Percentiles rank a stretch among this genome's conserved stretches.
These are phyloP conservation scores for Aspergillus heteromorphus DNA, from an alignment of 495 filamentous ascomycete genomes.

Conservation along the genomic window DNA sequence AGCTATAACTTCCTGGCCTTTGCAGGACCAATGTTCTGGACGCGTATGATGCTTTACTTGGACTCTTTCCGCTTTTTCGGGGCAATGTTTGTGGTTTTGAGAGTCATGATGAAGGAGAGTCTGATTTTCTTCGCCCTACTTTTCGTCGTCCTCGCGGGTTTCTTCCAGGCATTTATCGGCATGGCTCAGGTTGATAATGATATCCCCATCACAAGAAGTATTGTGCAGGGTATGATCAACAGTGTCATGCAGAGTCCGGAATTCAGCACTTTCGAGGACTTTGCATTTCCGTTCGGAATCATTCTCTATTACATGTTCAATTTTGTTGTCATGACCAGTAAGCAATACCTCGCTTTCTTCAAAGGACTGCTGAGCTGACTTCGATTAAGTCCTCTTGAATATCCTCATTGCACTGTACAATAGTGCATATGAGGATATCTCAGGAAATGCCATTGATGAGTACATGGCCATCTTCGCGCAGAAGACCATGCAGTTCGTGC, in stretches of 20 bases:
- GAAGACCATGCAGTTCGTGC: conserved; percentile 93
- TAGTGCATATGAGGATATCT: conserved; percentile 92
- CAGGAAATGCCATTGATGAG: conserved; percentile 88
- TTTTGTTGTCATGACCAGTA: conserved; percentile 86
- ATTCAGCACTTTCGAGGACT: conserved; percentile 79
- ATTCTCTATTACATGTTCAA: conserved; percentile 94
- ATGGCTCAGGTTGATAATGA: conserved; percentile 77
- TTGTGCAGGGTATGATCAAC: conserved; percentile 86
- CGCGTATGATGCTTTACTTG: conserved; percentile 84
- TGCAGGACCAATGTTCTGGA: conserved; percentile 94
- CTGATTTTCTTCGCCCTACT: conserved; percentile 97
- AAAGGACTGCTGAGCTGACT: conserved; percentile 15
- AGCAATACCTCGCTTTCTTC: conserved; percentile 1
- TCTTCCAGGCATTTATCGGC: conserved; percentile 92
- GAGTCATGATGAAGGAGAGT: conserved; percentile 99
- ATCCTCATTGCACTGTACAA: conserved; percentile 97
- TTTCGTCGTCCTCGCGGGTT: conserved; percentile 77
- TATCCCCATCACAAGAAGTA: conserved; percentile 57
- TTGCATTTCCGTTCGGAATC: conserved; percentile 73
- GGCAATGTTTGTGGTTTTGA: conserved; percentile 92
- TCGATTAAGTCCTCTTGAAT: conserved; percentile 67
- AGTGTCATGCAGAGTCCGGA: conserved; percentile 85
- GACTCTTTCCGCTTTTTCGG: conserved; percentile 95
- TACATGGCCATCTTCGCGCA: conserved; percentile 86
- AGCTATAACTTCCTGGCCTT: conserved; percentile 93